phyloP scores from a whole-genome alignment of 2,329 filamentous ascomycete genomes.

The Exutisphaerella laricina region DNA sequence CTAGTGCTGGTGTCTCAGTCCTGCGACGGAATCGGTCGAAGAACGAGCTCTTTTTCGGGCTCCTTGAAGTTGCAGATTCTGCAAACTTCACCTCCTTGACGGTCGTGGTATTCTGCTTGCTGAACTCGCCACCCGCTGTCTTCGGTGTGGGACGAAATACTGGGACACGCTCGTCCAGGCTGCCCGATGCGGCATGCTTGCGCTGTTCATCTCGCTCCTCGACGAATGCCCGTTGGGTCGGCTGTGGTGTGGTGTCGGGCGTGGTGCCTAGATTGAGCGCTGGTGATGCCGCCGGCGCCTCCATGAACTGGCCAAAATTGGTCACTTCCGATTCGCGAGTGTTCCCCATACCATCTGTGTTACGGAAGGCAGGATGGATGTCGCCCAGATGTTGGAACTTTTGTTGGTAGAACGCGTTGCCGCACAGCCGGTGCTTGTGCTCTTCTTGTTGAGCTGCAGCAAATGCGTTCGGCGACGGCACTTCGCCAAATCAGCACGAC shows the following conservation, averaged over 20 bases:
- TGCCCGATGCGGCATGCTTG: slow-evolving; percentile 27
- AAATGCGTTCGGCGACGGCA: slow-evolving; percentile 29
- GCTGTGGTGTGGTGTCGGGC: slow-evolving; percentile 23
- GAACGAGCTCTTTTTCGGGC: slow-evolving; percentile 8
- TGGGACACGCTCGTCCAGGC: slow-evolving; percentile 30
- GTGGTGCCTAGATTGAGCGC: slow-evolving; percentile 25
- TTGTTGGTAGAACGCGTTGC: slow-evolving; percentile 34
- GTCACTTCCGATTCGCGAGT: slow-evolving; percentile 22
- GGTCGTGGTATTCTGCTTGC: slow-evolving; percentile 8
- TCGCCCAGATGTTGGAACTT: slow-evolving; percentile 23
- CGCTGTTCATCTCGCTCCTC: slow-evolving; percentile 36
- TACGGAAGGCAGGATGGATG: slow-evolving; percentile 26
- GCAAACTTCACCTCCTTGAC: slow-evolving; percentile 7
- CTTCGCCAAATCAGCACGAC: too few relatives aligned
- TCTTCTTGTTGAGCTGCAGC: slow-evolving; percentile 20
- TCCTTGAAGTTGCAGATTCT: slow-evolving; percentile 7
- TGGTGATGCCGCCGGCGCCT: slow-evolving; percentile 12
- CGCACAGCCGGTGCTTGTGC: slow-evolving; percentile 23
- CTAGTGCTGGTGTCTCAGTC: background rate
- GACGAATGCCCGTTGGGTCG: slow-evolving; percentile 37
- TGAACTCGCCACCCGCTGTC: slow-evolving; percentile 18
- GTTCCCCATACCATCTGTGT: background rate
- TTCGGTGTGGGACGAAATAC: slow-evolving; percentile 27
- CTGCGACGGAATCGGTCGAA: slow-evolving; percentile 5
- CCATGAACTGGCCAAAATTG: slow-evolving; percentile 27